Conservation (phyloP, 176 grass and related monocot species). For the barley (Hordeum vulgare) region MorexV3_pseudomolecules_assembly NC_058519.1:570410825-570411324, state of each 20-base stretch:
- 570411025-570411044: background rate
- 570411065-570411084: conserved; percentile 62
- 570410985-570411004: conserved; percentile 70
- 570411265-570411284: conserved; percentile 35
- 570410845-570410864: conserved; percentile 73
- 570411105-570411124: conserved; percentile 79
- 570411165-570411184: conserved; percentile 32
- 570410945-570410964: conserved; percentile 38
- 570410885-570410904: conserved; percentile 20
- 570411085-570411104: conserved; percentile 82
- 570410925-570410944: conserved; percentile 38
- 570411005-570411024: conserved; percentile 48
- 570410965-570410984: conserved; percentile 51
- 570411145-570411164: conserved; percentile 49
- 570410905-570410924: conserved; percentile 54
- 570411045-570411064: conserved; percentile 12
- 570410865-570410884: conserved; percentile 49
- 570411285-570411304: conserved; percentile 50
- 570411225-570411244: conserved; percentile 19
- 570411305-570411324: conserved; percentile 8
- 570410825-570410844: conserved; percentile 31
- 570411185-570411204: background rate
- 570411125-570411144: conserved; percentile 49
- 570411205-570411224: background rate
- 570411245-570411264: conserved; percentile 41